Base-by-base conservation (phyloP, 495 filamentous ascomycete genomes). In the Aspergillus leporis region DNA sequence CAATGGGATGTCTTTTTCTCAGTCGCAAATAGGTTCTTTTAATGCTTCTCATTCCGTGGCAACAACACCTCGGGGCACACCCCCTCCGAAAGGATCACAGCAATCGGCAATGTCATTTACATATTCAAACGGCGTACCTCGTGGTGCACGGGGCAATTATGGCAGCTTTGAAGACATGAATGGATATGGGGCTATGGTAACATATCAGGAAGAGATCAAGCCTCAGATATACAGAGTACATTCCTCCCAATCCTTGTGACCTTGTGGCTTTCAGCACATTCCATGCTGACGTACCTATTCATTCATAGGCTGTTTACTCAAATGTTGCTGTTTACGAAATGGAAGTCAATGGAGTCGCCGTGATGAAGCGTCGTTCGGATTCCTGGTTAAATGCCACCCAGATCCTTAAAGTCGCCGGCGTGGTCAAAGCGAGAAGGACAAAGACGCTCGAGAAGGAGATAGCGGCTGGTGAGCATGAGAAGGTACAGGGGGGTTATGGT, bases 391-490 rank as follows among this genome's bases (percentile, higher is more conserved):
- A 97, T 70, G 92, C 92, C 19, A 97, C 92, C 8, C 92, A 97
- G 70, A 96, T 97, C 53, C 76, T 97, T 49, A 98, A 98, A 72
- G 92, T 98, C 30, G 94, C 94, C 14, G 91, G 91, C 28, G 91
- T 98, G 45, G 93, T 95, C 61, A 98, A 98, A 74, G 94, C 93
- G 41, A 93, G 95, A 67, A 85, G 94, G 51, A 98, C 94, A 48
- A 98, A 98, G 74, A 93, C 97, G 8, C 78, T 98, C 43, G 94
- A 98, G 70, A 97, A 97, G 72, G 94, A 98, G 73, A 97, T 98
- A 56, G 85, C 95, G 50, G 92, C 87, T 0, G 94, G 94, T 56
- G 90, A 94, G 65, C 93, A 98, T 71, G 94, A 98, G 68, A 98
- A 98, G 77, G 93, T 98, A 8, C 94, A 98, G 68, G 94, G 94